Evolutionary conservation across 176 grass and related monocot genomes (phyloP).

Genomic region (Hsuehochloa calcarea): DNA sequence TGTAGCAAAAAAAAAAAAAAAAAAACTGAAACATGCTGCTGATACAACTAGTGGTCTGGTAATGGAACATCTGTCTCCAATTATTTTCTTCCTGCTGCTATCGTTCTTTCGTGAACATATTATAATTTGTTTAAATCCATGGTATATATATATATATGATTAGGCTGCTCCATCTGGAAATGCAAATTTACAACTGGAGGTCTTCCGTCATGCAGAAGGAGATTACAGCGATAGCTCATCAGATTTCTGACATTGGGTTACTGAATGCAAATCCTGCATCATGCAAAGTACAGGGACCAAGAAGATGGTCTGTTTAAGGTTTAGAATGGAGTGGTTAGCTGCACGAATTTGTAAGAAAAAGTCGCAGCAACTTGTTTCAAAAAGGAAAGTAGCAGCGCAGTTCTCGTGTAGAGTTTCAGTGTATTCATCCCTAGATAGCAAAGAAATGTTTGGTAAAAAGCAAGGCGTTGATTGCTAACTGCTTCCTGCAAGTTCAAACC

Average conservation of each 20-base stretch:
- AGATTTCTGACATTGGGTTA: neutral
- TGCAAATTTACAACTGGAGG: neutral
- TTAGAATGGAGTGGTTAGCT: neutral
- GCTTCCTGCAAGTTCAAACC: neutral
- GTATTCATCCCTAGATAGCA: neutral
- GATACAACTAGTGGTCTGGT: slow-evolving; percentile 38
- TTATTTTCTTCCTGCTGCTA: slow-evolving; percentile 7
- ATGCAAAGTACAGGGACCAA: neutral
- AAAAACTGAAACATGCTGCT: slow-evolving; percentile 14
- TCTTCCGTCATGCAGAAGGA: neutral
- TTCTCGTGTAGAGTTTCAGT: neutral
- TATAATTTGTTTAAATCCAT: slow-evolving; percentile 8
- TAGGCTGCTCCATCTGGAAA: slow-evolving; percentile 6
- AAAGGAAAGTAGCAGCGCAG: neutral
- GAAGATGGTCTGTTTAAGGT: slow-evolving; percentile 16
- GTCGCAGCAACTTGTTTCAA: neutral
- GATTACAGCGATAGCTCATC: slow-evolving; percentile 5
- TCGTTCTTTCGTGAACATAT: neutral
- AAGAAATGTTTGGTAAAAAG: neutral
- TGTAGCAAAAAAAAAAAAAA: slow-evolving; percentile 44
- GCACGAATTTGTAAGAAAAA: neutral
- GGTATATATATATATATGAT: neutral
- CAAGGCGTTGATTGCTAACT: neutral
- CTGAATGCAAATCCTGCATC: neutral
- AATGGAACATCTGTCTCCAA: slow-evolving; percentile 23